A percentile compares a stretch with the other conserved stretches of the same genome.
These are phyloP conservation scores for Tricholoma saponaceum DNA, from an alignment of 768 basidiomycete genomes.

Conservation along the genomic window DNA sequence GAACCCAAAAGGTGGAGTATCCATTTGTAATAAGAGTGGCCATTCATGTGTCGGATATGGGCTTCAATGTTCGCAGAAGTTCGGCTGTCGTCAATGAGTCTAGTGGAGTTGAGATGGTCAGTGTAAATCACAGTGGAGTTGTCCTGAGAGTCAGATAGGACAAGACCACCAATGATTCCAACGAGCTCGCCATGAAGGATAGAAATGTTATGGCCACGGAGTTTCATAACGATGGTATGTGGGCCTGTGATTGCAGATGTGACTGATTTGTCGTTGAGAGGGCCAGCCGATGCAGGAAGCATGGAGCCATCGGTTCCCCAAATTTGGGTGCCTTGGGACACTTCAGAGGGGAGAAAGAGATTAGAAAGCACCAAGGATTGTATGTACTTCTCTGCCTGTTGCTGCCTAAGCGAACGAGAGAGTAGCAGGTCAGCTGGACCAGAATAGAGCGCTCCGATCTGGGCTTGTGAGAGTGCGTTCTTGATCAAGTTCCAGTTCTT, in stretches of 20 bases:
- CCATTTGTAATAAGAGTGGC: slow-evolving; percentile 21
- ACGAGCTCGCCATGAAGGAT: slow-evolving; percentile 21
- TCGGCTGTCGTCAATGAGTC: too few relatives aligned
- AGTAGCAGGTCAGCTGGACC: background rate
- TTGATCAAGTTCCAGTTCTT: slow-evolving; percentile 1
- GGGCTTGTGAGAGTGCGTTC: background rate
- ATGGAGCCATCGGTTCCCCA: slow-evolving; percentile 26
- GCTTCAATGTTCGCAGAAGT: slow-evolving; percentile 7
- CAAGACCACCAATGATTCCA: too few relatives aligned
- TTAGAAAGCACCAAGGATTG: background rate
- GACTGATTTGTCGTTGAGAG: too few relatives aligned
- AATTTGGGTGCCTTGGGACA: background rate
- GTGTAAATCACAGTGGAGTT: slow-evolving; percentile 8
- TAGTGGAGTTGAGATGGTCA: too few relatives aligned
- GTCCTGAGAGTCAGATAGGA: slow-evolving; percentile 3
- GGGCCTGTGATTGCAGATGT: too few relatives aligned
- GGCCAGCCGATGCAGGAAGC: slow-evolving; percentile 14
- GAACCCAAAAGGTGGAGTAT: slow-evolving; percentile 2
- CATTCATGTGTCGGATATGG: slow-evolving; percentile 13
- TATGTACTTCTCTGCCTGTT: slow-evolving; percentile 4
- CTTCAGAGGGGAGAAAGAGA: background rate
- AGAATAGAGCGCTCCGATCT: too few relatives aligned
- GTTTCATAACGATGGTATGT: too few relatives aligned
- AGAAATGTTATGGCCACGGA: slow-evolving; percentile 14
- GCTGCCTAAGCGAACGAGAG: background rate